phyloP scores from a whole-genome alignment of 2,329 filamentous ascomycete species.

The Elsinoe ampelina region DNA sequence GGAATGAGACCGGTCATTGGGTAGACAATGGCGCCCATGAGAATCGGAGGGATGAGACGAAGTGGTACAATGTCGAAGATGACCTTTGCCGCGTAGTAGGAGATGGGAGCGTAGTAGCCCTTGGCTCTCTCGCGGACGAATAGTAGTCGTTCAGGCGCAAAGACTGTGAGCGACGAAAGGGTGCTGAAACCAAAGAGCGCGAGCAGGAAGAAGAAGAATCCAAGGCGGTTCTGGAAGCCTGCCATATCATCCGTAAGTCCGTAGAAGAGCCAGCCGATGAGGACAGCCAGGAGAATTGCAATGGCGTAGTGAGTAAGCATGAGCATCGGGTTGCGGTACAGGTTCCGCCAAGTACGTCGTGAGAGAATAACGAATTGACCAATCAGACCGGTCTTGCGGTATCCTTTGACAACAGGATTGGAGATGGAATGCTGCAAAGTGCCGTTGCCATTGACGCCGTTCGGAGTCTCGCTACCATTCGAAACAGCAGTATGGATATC shows the following conservation, averaged over 20 bases:
- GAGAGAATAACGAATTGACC: constrained; percentile 87
- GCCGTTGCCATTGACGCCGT: constrained; percentile 41
- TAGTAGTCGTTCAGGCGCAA: constrained; percentile 78
- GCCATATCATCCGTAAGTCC: constrained; percentile 91
- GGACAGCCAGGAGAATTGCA: constrained; percentile 84
- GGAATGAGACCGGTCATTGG: constrained; percentile 93
- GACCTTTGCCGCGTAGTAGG: constrained; percentile 94
- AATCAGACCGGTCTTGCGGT: constrained; percentile 67
- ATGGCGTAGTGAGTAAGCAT: constrained; percentile 99
- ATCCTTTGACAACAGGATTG: constrained; percentile 56
- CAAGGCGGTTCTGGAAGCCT: constrained; percentile 94
- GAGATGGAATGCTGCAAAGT: constrained; percentile 33
- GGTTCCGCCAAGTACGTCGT: constrained; percentile 85
- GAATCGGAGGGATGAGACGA: constrained; percentile 85
- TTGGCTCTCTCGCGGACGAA: constrained; percentile 93
- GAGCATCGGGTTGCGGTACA: constrained; percentile 93
- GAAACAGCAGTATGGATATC: constrained; percentile 67
- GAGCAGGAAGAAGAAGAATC: constrained; percentile 94
- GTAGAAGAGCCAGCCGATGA: constrained; percentile 93
- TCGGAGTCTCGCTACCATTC: constrained; percentile 39
- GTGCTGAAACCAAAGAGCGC: constrained; percentile 96
- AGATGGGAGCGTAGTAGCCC: constrained; percentile 87
- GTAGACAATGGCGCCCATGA: constrained; percentile 93
- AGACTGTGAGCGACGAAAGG: constrained; percentile 85
- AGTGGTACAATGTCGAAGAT: constrained; percentile 94